These are phyloP conservation scores for Hansenula sp. DNA, from an alignment of 1,139 yeast genomes.

Conservation along the genomic window DNA sequence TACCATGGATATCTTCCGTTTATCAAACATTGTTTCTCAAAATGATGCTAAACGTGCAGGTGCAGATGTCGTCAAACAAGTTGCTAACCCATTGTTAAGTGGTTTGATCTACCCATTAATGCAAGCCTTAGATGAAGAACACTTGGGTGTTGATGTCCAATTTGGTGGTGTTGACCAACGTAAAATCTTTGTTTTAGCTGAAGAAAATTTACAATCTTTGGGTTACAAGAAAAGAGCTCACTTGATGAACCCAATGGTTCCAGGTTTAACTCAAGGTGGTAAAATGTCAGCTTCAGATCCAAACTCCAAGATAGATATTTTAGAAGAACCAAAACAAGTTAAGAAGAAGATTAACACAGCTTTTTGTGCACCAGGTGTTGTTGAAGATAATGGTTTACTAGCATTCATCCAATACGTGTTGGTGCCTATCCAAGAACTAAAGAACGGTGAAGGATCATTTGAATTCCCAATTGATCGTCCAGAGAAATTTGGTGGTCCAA, in stretches of 20 bases:
- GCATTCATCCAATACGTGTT: constrained; percentile 82
- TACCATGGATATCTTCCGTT: constrained; percentile 82
- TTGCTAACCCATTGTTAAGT: constrained; percentile 84
- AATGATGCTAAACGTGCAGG: constrained; percentile 99
- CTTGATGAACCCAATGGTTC: constrained; percentile 98
- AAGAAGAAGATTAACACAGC: constrained; percentile 91
- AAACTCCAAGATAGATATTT: constrained; percentile 88
- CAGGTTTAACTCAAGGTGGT: constrained; percentile 95
- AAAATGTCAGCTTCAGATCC: constrained; percentile 99
- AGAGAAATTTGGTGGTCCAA: constrained; percentile 94
- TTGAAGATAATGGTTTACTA: constrained; percentile 85
- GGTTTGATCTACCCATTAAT: constrained; percentile 96
- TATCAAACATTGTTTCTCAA: constrained; percentile 81
- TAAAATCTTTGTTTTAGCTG: constrained; percentile 95
- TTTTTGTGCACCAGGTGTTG: constrained; percentile 92
- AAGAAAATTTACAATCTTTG: constrained; percentile 79
- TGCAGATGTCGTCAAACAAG: constrained; percentile 99
- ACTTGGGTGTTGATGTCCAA: constrained; percentile 85
- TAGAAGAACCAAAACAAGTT: constrained; percentile 84
- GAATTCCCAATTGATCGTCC: constrained; percentile 81
- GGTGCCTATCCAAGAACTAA: constrained; percentile 80
- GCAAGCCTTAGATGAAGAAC: constrained; percentile 98
- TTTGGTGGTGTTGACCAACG: constrained; percentile 99
- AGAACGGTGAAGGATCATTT: constrained; percentile 49
- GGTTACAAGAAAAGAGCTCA: constrained; percentile 98